Evolutionary conservation across 2,329 filamentous ascomycete genomes (phyloP).

Genomic region (Hymenoscyphus repandus): DNA sequence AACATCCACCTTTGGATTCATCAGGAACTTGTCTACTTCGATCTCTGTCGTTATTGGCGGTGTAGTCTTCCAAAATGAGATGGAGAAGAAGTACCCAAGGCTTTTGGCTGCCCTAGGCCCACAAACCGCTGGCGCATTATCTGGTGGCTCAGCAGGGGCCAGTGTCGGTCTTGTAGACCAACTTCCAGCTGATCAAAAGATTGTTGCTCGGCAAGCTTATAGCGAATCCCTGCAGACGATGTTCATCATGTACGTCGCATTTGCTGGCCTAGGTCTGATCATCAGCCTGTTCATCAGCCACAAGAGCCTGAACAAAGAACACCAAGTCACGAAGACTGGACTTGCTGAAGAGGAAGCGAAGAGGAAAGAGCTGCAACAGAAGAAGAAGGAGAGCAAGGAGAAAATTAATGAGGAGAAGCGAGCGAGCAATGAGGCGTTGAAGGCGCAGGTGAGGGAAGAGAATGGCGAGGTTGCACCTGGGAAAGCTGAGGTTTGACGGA

Average conservation of each 20-base stretch:
- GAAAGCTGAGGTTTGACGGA: conserved; percentile 4
- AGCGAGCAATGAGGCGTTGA: conserved; percentile 2
- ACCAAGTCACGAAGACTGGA: conserved; percentile 38
- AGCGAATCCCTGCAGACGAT: conserved; percentile 17
- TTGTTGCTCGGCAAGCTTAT: conserved; percentile 13
- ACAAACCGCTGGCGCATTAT: conserved; percentile 18
- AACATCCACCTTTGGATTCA: conserved; percentile 59
- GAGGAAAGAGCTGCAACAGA: conserved; percentile 17
- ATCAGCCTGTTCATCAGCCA: conserved; percentile 41
- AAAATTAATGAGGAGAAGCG: conserved; percentile 10
- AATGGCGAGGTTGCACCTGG: conserved; percentile 1
- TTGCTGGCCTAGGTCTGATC: conserved; percentile 32
- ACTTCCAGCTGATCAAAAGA: conserved; percentile 11
- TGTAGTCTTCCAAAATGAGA: conserved; percentile 46
- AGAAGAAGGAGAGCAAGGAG: conserved; percentile 10
- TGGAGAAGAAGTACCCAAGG: conserved; percentile 23
- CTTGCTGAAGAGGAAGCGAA: conserved; percentile 19
- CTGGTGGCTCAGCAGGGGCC: conserved; percentile 19
- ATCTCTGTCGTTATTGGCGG: conserved; percentile 45
- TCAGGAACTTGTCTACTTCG: conserved; percentile 44
- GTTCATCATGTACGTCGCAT: conserved; percentile 30
- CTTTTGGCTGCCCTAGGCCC: conserved; percentile 23
- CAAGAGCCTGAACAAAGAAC: conserved; percentile 40
- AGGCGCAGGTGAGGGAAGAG: conserved; percentile 1
- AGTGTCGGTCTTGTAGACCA: conserved; percentile 15